Percentiles rank a stretch among this genome's conserved stretches.
These are phyloP conservation scores for Petunia hybrid DNA, from an alignment of 305 asterid species.

Conservation along the genomic window DNA sequence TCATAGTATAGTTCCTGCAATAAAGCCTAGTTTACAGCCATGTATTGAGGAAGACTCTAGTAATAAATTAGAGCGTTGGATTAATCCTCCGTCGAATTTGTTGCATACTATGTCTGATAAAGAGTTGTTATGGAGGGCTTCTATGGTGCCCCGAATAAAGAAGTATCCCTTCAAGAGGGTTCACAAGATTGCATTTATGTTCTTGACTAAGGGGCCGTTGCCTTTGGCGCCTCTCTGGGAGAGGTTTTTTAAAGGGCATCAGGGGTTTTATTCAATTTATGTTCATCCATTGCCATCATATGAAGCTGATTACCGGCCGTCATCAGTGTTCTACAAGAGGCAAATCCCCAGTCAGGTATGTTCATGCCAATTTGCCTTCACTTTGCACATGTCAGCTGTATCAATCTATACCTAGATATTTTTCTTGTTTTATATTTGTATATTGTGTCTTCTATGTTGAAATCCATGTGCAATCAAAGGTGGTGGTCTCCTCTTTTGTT, in stretches of 20 bases:
- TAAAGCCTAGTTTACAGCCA: slow-evolving; percentile 54
- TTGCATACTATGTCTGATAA: slow-evolving; percentile 78
- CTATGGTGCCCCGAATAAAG: slow-evolving; percentile 64
- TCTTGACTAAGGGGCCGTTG: slow-evolving; percentile 92
- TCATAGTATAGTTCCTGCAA: slow-evolving; percentile 43
- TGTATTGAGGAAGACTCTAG: slow-evolving; percentile 46
- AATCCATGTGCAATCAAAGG: background rate
- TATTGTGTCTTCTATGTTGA: background rate
- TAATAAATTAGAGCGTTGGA: slow-evolving; percentile 56
- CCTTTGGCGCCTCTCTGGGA: slow-evolving; percentile 92
- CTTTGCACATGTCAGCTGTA: background rate
- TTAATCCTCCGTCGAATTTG: slow-evolving; percentile 68
- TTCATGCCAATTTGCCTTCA: background rate
- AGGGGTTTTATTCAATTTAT: slow-evolving; percentile 69
- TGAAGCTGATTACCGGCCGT: slow-evolving; percentile 57
- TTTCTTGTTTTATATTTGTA: slow-evolving; percentile 6
- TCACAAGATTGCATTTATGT: slow-evolving; percentile 90
- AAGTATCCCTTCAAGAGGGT: slow-evolving; percentile 77
- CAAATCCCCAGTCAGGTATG: slow-evolving; percentile 93
- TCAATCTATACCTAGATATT: background rate
- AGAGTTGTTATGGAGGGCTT: slow-evolving; percentile 87
- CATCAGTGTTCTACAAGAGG: slow-evolving; percentile 75
- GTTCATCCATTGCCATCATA: slow-evolving; percentile 83
- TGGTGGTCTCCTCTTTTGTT: background rate
- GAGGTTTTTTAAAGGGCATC: slow-evolving; percentile 81